Evolutionary conservation across 768 basidiomycete genomes (phyloP).

Genomic region (Pleurotus tuoliensis): DNA sequence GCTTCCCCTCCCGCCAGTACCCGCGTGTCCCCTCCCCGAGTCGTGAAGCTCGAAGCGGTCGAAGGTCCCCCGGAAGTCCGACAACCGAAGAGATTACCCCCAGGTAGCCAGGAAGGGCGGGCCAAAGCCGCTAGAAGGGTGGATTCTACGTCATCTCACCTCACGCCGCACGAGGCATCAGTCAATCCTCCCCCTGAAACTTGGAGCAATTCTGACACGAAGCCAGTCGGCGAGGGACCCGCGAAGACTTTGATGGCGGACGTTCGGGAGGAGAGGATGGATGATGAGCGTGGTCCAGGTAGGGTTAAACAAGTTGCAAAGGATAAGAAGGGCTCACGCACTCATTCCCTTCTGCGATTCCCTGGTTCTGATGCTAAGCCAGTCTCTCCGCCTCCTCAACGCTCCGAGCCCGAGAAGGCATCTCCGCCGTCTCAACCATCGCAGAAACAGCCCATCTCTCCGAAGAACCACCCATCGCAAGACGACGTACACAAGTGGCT

Average conservation of each 20-base stretch:
- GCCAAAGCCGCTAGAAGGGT: slow-evolving; percentile 43
- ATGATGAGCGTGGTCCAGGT: slow-evolving; percentile 1
- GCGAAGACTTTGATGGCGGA: background rate
- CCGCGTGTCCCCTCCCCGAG: slow-evolving; percentile 1
- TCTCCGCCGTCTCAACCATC: slow-evolving; percentile 8
- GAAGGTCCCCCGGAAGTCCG: background rate
- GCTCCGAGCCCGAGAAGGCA: slow-evolving; percentile 1
- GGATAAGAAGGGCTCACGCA: slow-evolving; percentile 8
- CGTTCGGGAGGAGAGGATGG: background rate
- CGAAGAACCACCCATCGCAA: slow-evolving; percentile 23
- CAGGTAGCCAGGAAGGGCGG: slow-evolving; percentile 43
- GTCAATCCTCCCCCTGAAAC: background rate
- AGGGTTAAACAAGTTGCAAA: slow-evolving; percentile 9
- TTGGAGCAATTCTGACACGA: background rate
- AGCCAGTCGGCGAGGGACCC: background rate
- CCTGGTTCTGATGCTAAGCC: background rate
- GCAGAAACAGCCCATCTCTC: slow-evolving; percentile 6
- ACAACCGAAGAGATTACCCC: slow-evolving; percentile 37
- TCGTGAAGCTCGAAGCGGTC: slow-evolving; percentile 5
- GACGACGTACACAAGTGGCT: slow-evolving; percentile 63
- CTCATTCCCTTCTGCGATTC: slow-evolving; percentile 1
- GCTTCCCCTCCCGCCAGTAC: background rate
- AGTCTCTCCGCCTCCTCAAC: background rate
- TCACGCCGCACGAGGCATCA: background rate
- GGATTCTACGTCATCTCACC: slow-evolving; percentile 17